A percentile compares a stretch with the other conserved stretches of the same genome.
Conservation (phyloP, 2,329 filamentous ascomycete genomes). For the Lachnellula suecica region DNA sequence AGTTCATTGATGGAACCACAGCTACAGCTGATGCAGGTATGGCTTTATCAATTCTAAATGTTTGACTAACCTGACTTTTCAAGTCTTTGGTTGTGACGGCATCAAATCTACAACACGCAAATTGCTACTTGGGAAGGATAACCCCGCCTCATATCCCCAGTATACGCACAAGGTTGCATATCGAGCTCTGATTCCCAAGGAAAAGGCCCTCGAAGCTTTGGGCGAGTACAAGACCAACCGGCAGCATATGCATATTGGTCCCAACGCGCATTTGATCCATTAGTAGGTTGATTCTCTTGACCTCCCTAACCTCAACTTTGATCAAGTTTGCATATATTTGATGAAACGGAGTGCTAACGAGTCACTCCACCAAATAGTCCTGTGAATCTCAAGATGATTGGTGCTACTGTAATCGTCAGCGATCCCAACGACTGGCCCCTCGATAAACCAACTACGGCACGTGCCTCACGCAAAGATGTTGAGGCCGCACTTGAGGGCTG, state of each 20-base stretch:
- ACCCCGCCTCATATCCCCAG: slow-evolving; percentile 43
- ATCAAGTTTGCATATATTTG: too few species aligned
- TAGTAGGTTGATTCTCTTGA: too few species aligned
- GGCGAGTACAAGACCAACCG: slow-evolving; percentile 46
- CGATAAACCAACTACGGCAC: slow-evolving; percentile 37
- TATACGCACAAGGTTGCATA: slow-evolving; percentile 60
- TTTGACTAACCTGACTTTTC: slow-evolving; percentile 3
- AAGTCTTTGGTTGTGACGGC: slow-evolving; percentile 60
- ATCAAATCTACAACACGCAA: slow-evolving; percentile 55
- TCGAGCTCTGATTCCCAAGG: slow-evolving; percentile 59
- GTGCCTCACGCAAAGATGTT: slow-evolving; percentile 41
- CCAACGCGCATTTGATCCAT: slow-evolving; percentile 53
- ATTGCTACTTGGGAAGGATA: slow-evolving; percentile 47
- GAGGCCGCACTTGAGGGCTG: slow-evolving; percentile 38
- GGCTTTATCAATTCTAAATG: background rate
- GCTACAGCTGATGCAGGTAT: slow-evolving; percentile 43
- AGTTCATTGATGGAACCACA: slow-evolving; percentile 42
- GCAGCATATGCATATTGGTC: slow-evolving; percentile 55
- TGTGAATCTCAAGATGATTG: slow-evolving; percentile 54
- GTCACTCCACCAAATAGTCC: too few species aligned
- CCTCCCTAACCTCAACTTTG: too few species aligned
- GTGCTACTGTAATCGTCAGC: slow-evolving; percentile 41
- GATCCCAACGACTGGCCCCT: slow-evolving; percentile 39
- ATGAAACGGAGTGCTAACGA: too few species aligned
- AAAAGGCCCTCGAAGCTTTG: slow-evolving; percentile 44